These are phyloP conservation scores for Coniophora puteana DNA, from an alignment of 1,284 basidiomycete genomes.

Conservation along the genomic window DNA sequence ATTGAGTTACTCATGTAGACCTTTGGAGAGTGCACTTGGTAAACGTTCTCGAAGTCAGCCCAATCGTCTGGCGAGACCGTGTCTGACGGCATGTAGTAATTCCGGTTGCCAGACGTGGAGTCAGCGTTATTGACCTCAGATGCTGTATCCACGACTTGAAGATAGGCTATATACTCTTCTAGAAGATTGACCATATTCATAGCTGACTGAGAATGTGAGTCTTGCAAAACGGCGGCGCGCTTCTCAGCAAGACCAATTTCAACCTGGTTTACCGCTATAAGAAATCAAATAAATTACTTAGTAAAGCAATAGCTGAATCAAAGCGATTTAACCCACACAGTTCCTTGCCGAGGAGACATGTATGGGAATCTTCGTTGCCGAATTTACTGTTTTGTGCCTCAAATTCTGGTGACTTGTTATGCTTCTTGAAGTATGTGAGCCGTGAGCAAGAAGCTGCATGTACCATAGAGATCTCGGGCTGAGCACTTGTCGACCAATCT, in stretches of 20 bases:
- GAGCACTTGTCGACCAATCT: constrained; percentile 55
- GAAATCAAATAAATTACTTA: constrained; percentile 2
- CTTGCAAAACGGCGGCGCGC: constrained; percentile 51
- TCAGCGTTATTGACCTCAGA: constrained; percentile 31
- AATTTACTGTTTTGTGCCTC: constrained; percentile 70
- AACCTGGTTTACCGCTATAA: constrained; percentile 60
- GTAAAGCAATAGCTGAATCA: too few relatives aligned
- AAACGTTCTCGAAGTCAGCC: constrained; percentile 86
- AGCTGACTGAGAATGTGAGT: constrained; percentile 9
- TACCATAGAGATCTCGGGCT: constrained; percentile 68
- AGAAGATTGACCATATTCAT: constrained; percentile 56
- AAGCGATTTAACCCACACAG: constrained; percentile 50
- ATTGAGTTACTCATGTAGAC: constrained; percentile 79
- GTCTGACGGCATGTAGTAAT: constrained; percentile 65
- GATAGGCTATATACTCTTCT: constrained; percentile 56
- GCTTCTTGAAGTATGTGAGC: constrained; percentile 79
- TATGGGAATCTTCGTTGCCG: constrained; percentile 83
- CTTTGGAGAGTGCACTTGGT: constrained; percentile 87
- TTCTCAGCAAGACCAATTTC: constrained; percentile 63
- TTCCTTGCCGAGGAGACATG: constrained; percentile 78
- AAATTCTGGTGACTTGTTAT: constrained; percentile 37
- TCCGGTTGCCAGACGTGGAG: too few relatives aligned
- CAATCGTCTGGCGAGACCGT: constrained; percentile 69
- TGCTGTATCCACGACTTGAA: constrained; percentile 44
- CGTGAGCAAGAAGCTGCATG: constrained; percentile 78